phyloP scores from a whole-genome alignment of 306 rosid species.

The Prunus padus region DNA sequence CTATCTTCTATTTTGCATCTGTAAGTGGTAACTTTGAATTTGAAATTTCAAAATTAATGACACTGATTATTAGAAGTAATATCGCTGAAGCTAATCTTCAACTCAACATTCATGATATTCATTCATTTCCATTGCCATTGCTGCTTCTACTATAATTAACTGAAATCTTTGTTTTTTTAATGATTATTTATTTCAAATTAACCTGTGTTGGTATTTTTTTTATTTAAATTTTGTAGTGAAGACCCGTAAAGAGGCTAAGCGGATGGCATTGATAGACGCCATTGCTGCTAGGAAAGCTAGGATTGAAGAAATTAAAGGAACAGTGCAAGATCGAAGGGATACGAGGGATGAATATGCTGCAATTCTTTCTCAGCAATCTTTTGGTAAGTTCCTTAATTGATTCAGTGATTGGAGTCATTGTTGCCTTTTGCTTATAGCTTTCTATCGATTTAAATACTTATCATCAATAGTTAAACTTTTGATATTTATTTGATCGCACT shows the following conservation, averaged over 20 bases:
- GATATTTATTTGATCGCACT: neutral
- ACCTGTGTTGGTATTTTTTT: neutral
- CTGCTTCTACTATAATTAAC: neutral
- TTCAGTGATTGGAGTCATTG: neutral
- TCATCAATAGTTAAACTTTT: neutral
- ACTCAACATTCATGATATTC: neutral
- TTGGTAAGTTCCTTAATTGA: conserved; percentile 35
- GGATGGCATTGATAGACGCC: conserved; percentile 64
- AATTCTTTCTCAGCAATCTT: conserved; percentile 47
- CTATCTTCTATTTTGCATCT: conserved; percentile 2
- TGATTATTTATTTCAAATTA: neutral
- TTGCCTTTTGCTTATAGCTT: neutral
- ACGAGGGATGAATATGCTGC: conserved; percentile 51
- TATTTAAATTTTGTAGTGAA: conserved; percentile 42
- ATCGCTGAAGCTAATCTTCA: neutral
- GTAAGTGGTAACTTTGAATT: neutral
- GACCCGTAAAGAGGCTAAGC: conserved; percentile 78
- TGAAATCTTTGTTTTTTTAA: neutral
- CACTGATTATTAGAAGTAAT: neutral
- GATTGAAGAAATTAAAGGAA: conserved; percentile 44
- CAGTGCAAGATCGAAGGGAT: conserved; percentile 42
- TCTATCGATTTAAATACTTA: neutral
- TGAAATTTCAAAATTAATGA: neutral
- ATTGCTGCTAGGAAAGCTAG: conserved; percentile 57
- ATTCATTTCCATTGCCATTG: neutral